These are phyloP conservation scores for Paraurostyla sp. DNA, from an alignment of 73 alveolate genomes.

Conservation along the genomic window DNA sequence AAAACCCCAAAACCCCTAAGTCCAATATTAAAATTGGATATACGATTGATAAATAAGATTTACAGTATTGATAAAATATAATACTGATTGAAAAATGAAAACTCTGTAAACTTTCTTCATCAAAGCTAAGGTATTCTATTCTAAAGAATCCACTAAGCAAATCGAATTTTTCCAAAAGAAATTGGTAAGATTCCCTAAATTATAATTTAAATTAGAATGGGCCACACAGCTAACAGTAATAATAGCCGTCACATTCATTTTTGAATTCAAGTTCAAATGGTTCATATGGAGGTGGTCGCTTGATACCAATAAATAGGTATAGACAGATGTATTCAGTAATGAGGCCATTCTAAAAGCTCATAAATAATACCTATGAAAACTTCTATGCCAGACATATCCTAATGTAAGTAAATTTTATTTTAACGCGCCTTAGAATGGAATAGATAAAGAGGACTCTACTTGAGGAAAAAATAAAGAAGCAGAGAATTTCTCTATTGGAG, in stretches of 20 bases:
- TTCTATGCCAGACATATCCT: not conserved
- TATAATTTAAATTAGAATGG: not conserved
- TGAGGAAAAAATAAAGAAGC: not conserved
- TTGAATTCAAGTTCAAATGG: too few species aligned
- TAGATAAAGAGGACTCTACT: not conserved
- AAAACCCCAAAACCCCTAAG: too few species aligned
- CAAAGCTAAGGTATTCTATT: not conserved
- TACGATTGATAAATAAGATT: not conserved
- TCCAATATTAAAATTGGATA: not conserved
- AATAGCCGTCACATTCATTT: too few species aligned
- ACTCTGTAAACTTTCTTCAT: not conserved
- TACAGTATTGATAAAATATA: not conserved
- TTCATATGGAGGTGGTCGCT: not conserved
- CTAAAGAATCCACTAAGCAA: not conserved
- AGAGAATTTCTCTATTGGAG: not conserved
- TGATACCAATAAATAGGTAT: not conserved
- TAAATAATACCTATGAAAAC: not conserved
- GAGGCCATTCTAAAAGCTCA: not conserved
- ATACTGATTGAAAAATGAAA: not conserved
- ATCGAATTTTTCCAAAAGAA: not conserved
- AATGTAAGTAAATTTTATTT: not conserved
- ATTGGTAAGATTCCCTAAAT: not conserved
- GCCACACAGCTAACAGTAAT: not conserved
- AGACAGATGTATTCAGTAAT: not conserved
- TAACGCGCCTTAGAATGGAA: not conserved